Conservation (phyloP, 164 flowering plant species). For the Piper betle region DNA sequence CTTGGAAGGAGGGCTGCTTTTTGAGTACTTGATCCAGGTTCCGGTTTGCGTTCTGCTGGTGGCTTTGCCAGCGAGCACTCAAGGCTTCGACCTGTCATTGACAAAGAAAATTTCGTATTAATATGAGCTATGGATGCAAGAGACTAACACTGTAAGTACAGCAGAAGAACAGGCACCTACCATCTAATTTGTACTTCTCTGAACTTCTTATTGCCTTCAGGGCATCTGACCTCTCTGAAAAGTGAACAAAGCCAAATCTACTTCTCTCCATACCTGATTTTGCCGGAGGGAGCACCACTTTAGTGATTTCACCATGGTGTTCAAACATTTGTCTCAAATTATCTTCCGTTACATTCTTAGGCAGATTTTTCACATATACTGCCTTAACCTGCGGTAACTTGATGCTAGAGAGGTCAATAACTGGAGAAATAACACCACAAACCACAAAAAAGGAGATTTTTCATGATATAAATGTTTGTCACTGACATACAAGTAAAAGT, state of each 20-base stretch:
- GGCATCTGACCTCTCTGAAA: conserved; percentile 67
- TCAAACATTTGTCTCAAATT: conserved; percentile 54
- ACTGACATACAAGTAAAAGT: background rate
- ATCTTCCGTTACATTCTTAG: conserved; percentile 53
- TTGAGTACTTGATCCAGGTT: conserved; percentile 32
- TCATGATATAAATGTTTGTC: background rate
- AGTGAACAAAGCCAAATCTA: conserved; percentile 81
- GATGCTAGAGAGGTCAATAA: too few species aligned
- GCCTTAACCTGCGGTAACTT: conserved; percentile 56
- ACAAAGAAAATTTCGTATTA: background rate
- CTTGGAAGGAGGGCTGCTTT: conserved; percentile 43
- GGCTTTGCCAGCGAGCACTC: conserved; percentile 94
- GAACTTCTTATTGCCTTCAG: conserved; percentile 69
- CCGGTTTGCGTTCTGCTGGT: conserved; percentile 54
- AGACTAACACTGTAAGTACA: background rate
- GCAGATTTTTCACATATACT: conserved; percentile 75
- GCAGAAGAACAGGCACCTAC: conserved; percentile 16
- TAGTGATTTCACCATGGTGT: conserved; percentile 76
- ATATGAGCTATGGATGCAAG: background rate
- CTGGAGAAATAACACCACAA: too few species aligned
- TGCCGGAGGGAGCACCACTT: conserved; percentile 73
- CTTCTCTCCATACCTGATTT: conserved; percentile 63
- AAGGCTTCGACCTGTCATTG: conserved; percentile 51
- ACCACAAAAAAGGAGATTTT: background rate
- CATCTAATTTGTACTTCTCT: conserved; percentile 71